Conservation (phyloP, 257 asterid species). For the Solanum gandarillasii region DNA sequence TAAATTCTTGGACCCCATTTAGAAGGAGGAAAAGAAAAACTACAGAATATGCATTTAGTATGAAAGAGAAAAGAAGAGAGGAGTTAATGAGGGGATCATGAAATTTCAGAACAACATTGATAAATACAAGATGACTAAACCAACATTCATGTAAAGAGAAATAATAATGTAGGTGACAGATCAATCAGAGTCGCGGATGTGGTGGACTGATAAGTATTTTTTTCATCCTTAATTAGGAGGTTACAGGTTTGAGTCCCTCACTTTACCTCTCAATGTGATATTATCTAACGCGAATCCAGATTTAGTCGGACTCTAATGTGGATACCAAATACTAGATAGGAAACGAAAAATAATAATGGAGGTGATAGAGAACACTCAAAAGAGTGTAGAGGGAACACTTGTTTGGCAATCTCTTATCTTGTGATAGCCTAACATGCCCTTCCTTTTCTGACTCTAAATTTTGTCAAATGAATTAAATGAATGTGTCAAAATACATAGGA, state of each 20-base stretch:
- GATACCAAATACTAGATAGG: rapidly evolving
- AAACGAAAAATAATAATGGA: background rate
- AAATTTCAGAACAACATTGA: background rate
- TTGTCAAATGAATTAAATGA: background rate
- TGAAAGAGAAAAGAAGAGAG: background rate
- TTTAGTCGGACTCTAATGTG: rapidly evolving
- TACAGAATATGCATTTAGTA: background rate
- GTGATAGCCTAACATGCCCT: background rate
- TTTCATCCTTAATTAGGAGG: too few species aligned
- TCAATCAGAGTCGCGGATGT: rapidly evolving
- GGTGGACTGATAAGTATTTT: rapidly evolving
- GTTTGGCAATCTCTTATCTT: background rate
- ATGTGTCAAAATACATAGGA: background rate
- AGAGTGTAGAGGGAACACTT: background rate
- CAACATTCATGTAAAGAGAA: background rate
- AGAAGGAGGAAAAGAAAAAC: background rate
- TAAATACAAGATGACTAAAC: background rate
- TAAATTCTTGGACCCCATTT: background rate
- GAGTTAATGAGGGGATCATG: background rate
- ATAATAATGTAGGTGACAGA: background rate
- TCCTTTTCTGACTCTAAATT: background rate
- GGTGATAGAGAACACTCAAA: background rate
- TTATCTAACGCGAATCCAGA: rapidly evolving
- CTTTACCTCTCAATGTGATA: too few species aligned
- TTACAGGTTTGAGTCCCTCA: rapidly evolving